Base-by-base conservation (phyloP, 768 basidiomycete species). In the Mycena galopus region DNA sequence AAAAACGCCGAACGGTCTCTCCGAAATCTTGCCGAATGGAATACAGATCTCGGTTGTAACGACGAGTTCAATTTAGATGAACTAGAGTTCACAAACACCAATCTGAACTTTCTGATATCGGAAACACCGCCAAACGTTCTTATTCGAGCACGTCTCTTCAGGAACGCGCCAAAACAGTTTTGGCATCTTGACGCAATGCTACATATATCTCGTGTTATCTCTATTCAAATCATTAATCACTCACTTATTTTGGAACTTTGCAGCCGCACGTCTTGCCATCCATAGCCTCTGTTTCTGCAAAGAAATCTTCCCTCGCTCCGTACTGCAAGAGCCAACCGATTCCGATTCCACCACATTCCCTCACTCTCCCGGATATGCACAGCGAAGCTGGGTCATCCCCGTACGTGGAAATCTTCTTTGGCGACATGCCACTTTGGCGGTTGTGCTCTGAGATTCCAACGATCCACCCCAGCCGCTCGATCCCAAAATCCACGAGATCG, bases 341-440 rank as follows among this genome's bases (percentile, higher is more conserved):
- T 8, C 82, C 84, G 32, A 79, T 89, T 55, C 62, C 83, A 27
- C 83, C 84, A 29, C 81, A 82, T 73, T 77, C 70, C 7, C 77
- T 75, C 35, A 74, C 79, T 73, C 47, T 81, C 75, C 77, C 81
- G 74, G 58, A 74, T 85, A 84, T 73, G 75, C 83, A 59, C 87
- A 89, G 59, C 81, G 80, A 58, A 86, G 88, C 10, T 92, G 91
- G 91, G 75, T 91, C 19, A 83, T 92, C 44, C 91, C 91, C 47
- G 78, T 91, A 7, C 86, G 90, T 17, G 91, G 91, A 19, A 77
- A 69, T 30, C 73, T 87, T 44, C 89, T 88, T 42, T 91, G 88
- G 88, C 78, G 80, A 12, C 79, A 78, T 35, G 84, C 84, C 58
- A 86, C 89, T 10, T 73, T 79, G 47, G 90, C 86, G 11, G 78